Conservation (phyloP, 2,329 filamentous ascomycete species). For the Phymatotrichopsis omnivora region DNA sequence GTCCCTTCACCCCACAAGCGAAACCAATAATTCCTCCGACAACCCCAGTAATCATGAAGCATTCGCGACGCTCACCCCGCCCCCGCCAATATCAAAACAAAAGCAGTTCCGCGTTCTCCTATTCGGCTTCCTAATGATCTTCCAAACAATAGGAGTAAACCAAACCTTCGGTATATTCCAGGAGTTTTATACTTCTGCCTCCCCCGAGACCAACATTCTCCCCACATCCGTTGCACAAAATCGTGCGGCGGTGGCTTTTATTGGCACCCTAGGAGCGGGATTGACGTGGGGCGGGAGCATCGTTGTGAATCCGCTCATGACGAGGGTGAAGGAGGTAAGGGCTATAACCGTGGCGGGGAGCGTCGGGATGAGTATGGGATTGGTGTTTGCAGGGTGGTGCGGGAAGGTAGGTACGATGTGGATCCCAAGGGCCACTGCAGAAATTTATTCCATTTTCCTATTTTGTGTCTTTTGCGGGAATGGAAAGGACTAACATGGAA, state of each 20-base stretch:
- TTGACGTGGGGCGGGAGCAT: constrained; percentile 45
- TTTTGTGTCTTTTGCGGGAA: no score
- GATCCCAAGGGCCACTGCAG: no score
- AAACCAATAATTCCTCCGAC: no score
- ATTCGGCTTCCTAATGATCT: constrained; percentile 40
- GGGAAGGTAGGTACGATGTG: constrained; percentile 29
- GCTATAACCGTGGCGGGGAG: constrained; percentile 39
- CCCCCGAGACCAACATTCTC: constrained; percentile 37
- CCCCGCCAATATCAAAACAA: constrained; percentile 36
- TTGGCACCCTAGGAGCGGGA: constrained; percentile 42
- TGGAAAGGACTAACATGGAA: no score
- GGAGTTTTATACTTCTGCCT: constrained; percentile 41
- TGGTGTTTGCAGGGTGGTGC: constrained; percentile 37
- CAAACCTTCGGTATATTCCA: constrained; percentile 44
- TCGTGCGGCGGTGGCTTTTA: constrained; percentile 41
- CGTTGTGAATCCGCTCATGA: constrained; percentile 41
- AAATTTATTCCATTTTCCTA: no score
- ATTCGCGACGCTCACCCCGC: no score
- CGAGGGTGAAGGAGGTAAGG: constrained; percentile 37
- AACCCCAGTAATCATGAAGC: no score
- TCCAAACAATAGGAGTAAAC: constrained; percentile 43
- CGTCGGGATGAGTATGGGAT: constrained; percentile 37
- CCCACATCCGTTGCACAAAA: constrained; percentile 33
- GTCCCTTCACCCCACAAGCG: no score
- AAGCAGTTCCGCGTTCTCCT: constrained; percentile 40